phyloP scores from a whole-genome alignment of 108 stramenopile species.

The Aurantiochytrium sp. region DNA sequence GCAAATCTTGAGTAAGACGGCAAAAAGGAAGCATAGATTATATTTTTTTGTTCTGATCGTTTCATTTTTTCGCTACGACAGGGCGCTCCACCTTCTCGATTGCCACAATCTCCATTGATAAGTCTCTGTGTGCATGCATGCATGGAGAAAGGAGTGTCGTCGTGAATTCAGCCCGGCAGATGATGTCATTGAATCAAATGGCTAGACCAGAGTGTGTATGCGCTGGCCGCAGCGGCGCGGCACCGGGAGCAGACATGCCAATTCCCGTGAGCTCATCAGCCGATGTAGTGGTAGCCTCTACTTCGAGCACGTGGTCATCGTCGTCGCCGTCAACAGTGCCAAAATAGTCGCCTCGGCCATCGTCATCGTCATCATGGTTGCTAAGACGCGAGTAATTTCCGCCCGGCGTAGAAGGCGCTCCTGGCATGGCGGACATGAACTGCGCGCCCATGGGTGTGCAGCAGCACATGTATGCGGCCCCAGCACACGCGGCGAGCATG shows the following conservation, averaged over 20 bases:
- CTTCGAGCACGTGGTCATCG: background rate
- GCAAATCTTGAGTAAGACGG: no score
- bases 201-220: no score
- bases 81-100: no score
- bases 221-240: background rate
- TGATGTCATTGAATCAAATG: no score
- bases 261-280: background rate
- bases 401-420: background rate
- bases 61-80: no score
- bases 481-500: background rate
- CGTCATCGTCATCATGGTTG: background rate
- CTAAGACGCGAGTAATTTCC: background rate
- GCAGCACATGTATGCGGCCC: background rate
- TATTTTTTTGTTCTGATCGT: no score
- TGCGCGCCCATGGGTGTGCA: constrained; percentile 14
- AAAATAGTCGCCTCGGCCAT: background rate
- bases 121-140: no score
- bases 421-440: background rate
- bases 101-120: no score
- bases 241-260: no score
- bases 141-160: no score
- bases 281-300: background rate
- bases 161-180: no score
- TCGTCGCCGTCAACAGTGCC: background rate
- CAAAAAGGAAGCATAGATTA: no score